Conservation (phyloP, 768 basidiomycete genomes). For the Suillus subluteus region DNA sequence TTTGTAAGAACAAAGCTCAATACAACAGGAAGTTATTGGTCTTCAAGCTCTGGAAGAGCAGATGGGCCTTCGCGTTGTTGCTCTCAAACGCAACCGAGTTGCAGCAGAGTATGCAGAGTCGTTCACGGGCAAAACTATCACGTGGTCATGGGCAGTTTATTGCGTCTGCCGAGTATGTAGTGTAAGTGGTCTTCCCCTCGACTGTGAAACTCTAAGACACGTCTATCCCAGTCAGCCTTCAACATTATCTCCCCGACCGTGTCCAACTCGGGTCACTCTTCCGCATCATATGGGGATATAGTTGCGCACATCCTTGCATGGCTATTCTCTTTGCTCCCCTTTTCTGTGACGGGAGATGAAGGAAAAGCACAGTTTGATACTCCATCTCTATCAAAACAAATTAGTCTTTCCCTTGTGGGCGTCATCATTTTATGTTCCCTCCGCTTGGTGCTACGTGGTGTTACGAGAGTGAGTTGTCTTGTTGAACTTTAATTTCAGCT, state of each 20-base stretch:
- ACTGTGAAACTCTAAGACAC: conserved; percentile 17
- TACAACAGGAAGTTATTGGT: conserved; percentile 62
- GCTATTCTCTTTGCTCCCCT: conserved; percentile 42
- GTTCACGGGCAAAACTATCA: conserved; percentile 54
- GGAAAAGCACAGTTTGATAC: conserved; percentile 36
- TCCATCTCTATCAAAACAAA: conserved; percentile 51
- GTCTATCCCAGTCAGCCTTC: conserved; percentile 29
- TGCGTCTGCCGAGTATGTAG: conserved; percentile 64
- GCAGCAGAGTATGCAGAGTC: conserved; percentile 55
- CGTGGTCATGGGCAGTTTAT: conserved; percentile 65
- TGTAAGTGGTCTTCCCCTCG: conserved; percentile 42
- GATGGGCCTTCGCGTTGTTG: conserved; percentile 60
- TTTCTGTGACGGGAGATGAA: conserved; percentile 12
- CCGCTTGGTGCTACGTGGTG: conserved; percentile 68
- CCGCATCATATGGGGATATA: conserved; percentile 45
- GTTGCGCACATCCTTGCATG: conserved; percentile 47
- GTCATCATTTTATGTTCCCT: conserved; percentile 76
- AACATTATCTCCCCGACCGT: conserved; percentile 37
- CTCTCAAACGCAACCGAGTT: conserved; percentile 51
- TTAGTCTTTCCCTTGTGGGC: conserved; percentile 74
- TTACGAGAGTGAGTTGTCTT: conserved; percentile 52
- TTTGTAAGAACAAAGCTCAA: conserved; percentile 38
- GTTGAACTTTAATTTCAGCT: background rate
- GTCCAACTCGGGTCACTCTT: conserved; percentile 39
- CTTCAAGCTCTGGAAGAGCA: conserved; percentile 70